Evolutionary conservation across 1,284 basidiomycete species (phyloP), one percentile per base, ranked within the genome.

Genomic region (Erythrobasidium hasegawianum): DNA sequence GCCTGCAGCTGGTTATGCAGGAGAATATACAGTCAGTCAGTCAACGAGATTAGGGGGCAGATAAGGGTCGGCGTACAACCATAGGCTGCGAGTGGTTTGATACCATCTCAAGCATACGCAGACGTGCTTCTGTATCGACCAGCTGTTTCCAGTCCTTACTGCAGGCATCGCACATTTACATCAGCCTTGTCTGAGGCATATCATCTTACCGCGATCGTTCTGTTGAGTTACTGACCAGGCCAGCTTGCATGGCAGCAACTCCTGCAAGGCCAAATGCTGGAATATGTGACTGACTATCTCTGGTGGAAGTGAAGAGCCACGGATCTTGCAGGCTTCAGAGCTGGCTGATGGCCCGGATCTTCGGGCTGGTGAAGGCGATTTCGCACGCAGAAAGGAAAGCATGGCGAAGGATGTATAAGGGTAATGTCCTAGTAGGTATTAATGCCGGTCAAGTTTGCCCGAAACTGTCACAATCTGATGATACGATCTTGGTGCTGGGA

Each of bases 91-190:
- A 39, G 13, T 47, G 55, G 27, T 65, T 47, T 29, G 33, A 27
- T 18, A 55, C 55, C 40, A 65, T 20, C 40, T 56, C 43, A 29
- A 65, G 55, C 38, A 65, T 45, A 29, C 62, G 62, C 16, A 65
- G 62, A 27, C 49, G 45, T 4, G 62, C 62, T 53, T 65, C 62
- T 16, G 47, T 49, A 39, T 65, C 62, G 2, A 65, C 62, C 5
- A 65, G 62, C 13, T 65, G 50, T 26, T 53, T 65, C 55, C 55
- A 65, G 13, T 33, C 29, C 1, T 55, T 29, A 26, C 62, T 65
- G 54, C 26, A 9, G 22, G 2, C 20, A 18, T 11, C 41, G 1
- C n/a, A 11, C 18, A 14, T 22, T 3, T n/a, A n/a, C n/a, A n/a
- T 40, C 38, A 40, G 40, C 33, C 11, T 20, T 38, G 2, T 27